phyloP scores from a whole-genome alignment of 768 basidiomycete species.

The Boletellus sp. region DNA sequence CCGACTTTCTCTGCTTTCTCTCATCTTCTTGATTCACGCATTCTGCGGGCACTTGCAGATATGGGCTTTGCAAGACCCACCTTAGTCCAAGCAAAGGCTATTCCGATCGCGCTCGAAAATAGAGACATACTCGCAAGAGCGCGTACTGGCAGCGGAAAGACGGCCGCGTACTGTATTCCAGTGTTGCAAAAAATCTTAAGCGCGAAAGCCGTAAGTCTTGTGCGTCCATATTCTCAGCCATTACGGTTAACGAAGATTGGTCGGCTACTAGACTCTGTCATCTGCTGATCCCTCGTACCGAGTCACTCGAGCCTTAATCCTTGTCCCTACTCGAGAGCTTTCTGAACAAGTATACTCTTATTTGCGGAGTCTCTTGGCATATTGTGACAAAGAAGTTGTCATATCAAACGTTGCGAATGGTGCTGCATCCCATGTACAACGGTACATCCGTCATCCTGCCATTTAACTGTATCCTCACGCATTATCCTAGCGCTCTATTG shows the following conservation, averaged over 20 bases:
- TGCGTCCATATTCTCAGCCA: background rate
- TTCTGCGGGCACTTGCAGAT: slow-evolving; percentile 87
- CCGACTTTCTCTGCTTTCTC: slow-evolving; percentile 60
- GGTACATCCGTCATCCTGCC: slow-evolving; percentile 38
- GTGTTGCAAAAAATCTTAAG: slow-evolving; percentile 83
- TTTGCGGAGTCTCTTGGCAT: slow-evolving; percentile 59
- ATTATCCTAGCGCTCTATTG: slow-evolving; percentile 42
- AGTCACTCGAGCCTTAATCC: slow-evolving; percentile 69
- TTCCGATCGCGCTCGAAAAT: slow-evolving; percentile 87
- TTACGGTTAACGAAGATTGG: background rate
- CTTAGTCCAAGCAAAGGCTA: slow-evolving; percentile 85
- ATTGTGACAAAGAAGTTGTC: slow-evolving; percentile 75
- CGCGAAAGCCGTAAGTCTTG: slow-evolving; percentile 65
- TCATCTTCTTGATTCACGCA: slow-evolving; percentile 75
- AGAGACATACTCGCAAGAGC: slow-evolving; percentile 91
- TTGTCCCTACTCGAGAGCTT: slow-evolving; percentile 90
- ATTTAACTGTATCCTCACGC: background rate
- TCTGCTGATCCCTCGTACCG: slow-evolving; percentile 41
- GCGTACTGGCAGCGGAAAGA: slow-evolving; percentile 95
- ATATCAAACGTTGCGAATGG: slow-evolving; percentile 77
- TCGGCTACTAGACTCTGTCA: slow-evolving; percentile 31
- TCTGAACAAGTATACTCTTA: slow-evolving; percentile 84
- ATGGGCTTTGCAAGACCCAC: slow-evolving; percentile 89
- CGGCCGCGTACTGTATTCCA: slow-evolving; percentile 92
- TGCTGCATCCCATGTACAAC: slow-evolving; percentile 64